Percentiles rank a stretch among this genome's conserved stretches.
Evolutionary conservation across 2,329 filamentous ascomycete species (phyloP).

Genomic region (Trichoderma sp.): DNA sequence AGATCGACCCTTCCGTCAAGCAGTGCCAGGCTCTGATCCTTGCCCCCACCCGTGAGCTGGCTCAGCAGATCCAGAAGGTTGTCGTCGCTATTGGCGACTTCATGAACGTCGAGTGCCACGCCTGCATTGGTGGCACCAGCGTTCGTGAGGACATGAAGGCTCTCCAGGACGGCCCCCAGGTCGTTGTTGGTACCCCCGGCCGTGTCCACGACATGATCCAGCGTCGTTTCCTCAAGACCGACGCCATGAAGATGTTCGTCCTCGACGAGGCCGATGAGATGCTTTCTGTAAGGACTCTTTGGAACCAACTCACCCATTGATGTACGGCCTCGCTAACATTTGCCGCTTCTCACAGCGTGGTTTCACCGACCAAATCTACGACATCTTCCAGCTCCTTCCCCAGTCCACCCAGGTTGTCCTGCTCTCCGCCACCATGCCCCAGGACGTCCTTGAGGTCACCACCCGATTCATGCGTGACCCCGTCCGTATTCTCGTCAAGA

Average conservation of each 20-base stretch:
- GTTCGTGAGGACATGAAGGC: conserved; percentile 99
- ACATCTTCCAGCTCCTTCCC: conserved; percentile 98
- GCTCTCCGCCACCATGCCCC: conserved; percentile 96
- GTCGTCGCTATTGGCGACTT: conserved; percentile 93
- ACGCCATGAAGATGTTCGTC: conserved; percentile 99
- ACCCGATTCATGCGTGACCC: conserved; percentile 99
- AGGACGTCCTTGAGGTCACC: conserved; percentile 98
- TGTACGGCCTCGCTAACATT: conserved; percentile 33
- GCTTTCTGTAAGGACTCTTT: conserved; percentile 65
- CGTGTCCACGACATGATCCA: conserved; percentile 99
- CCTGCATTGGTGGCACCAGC: conserved; percentile 97
- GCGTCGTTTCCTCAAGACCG: conserved; percentile 93
- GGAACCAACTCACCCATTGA: neutral
- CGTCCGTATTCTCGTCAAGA: conserved; percentile 98
- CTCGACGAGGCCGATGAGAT: conserved; percentile 99
- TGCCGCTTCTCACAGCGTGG: conserved; percentile 61
- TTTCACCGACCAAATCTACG: conserved; percentile 99
- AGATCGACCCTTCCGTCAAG: conserved; percentile 94
- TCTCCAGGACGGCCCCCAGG: conserved; percentile 90
- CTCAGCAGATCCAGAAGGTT: conserved; percentile 99
- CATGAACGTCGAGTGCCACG: conserved; percentile 99
- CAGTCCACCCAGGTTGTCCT: conserved; percentile 98
- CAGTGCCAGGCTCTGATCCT: conserved; percentile 97
- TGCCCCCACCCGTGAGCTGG: conserved; percentile 95
- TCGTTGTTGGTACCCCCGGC: conserved; percentile 95